phyloP scores from a whole-genome alignment of 495 filamentous ascomycete genomes.

The Penicillium soppii region DNA sequence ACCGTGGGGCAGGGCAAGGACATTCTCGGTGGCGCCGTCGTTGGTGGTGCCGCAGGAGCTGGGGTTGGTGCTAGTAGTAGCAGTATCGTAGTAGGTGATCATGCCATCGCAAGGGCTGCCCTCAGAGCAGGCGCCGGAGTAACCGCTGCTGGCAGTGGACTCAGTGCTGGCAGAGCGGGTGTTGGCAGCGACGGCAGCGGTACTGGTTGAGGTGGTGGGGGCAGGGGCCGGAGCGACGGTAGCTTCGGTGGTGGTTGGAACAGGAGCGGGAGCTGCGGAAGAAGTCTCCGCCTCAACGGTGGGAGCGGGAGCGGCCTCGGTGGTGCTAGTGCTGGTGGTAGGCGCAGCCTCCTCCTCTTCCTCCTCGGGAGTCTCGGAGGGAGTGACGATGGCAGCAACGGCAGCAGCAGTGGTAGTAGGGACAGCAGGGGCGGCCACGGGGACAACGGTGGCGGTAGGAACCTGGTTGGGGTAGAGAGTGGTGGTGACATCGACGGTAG shows the following conservation, averaged over 20 bases:
- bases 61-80: conserved; percentile 30
- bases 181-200: conserved; percentile 11
- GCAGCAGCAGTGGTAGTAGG: conserved; percentile 12
- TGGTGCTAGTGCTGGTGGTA: conserved; percentile 11
- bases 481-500: conserved; percentile 44
- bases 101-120: conserved; percentile 39
- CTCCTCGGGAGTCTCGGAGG: conserved; percentile 4
- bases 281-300: conserved; percentile 12
- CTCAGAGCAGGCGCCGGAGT: conserved; percentile 35
- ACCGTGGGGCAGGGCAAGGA: conserved; percentile 44
- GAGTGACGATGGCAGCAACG: conserved; percentile 7
- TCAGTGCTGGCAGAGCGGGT: conserved; percentile 13
- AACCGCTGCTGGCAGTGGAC: conserved; percentile 21
- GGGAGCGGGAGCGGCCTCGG: conserved; percentile 6
- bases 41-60: conserved; percentile 48
- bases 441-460: conserved; percentile 13
- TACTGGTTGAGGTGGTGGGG: conserved; percentile 8
- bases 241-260: conserved; percentile 1
- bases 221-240: conserved; percentile 7
- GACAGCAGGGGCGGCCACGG: conserved; percentile 11
- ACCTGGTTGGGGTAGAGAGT: conserved; percentile 33
- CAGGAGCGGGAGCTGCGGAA: conserved; percentile 13
- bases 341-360: conserved; percentile 8
- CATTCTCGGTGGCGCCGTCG: conserved; percentile 39
- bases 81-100: conserved; percentile 50